A percentile compares a stretch with the other conserved stretches of the same genome.
Evolutionary conservation across 1,284 basidiomycete genomes (phyloP).

Genomic region (Clitocybe nebularis): DNA sequence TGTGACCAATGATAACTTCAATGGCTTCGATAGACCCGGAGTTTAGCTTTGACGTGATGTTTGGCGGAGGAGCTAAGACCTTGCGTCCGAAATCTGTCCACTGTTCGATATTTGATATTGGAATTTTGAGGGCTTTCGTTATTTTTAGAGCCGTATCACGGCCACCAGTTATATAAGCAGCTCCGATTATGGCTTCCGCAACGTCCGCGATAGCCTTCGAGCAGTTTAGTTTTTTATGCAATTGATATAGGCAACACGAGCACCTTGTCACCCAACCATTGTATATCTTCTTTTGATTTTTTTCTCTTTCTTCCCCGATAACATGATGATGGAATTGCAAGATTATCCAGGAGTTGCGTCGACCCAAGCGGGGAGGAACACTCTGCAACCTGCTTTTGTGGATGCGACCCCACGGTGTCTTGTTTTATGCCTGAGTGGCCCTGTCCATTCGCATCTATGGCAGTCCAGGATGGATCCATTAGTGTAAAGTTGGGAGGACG

Average conservation of each 20-base stretch:
- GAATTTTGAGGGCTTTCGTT: constrained; percentile 59
- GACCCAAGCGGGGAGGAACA: not conserved
- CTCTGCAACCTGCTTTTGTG: not conserved
- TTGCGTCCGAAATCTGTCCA: constrained; percentile 70
- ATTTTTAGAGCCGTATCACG: constrained; percentile 58
- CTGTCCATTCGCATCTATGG: not conserved
- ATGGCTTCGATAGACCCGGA: constrained; percentile 48
- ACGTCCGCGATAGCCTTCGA: constrained; percentile 75
- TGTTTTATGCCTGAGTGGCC: not conserved
- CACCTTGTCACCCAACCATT: constrained; percentile 78
- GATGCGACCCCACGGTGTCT: not conserved
- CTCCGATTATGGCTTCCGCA: constrained; percentile 76
- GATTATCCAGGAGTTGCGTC: no score
- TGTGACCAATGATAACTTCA: constrained; percentile 59
- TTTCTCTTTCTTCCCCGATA: constrained; percentile 30
- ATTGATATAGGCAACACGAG: not conserved
- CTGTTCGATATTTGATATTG: constrained; percentile 52
- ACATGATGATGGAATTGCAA: no score
- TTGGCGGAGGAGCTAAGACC: constrained; percentile 36
- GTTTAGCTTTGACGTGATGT: constrained; percentile 38
- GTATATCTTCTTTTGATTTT: constrained; percentile 36
- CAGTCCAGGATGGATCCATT: constrained; percentile 9
- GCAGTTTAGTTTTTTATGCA: not conserved
- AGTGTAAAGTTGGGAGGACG: constrained; percentile 44
- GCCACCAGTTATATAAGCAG: constrained; percentile 70